Percentiles rank a stretch among this genome's conserved stretches.
phyloP scores from a whole-genome alignment of 352 stramenopile species.

The Phytophthora pluvialis region DNA sequence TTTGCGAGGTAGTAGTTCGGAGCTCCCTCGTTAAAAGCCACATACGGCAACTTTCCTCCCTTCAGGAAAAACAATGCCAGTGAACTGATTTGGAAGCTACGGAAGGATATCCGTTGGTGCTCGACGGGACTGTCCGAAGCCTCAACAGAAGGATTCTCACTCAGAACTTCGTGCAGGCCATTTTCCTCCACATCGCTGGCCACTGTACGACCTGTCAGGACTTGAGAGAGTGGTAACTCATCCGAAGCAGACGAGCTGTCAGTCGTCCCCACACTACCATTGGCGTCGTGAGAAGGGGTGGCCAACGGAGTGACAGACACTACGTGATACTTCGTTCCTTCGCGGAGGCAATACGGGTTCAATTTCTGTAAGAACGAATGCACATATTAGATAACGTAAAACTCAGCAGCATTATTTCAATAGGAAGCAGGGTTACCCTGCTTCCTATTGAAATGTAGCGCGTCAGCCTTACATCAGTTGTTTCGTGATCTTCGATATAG shows the following conservation, averaged over 20 bases:
- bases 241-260: conserved; percentile 47
- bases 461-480: conserved; percentile 45
- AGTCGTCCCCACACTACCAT: conserved; percentile 31
- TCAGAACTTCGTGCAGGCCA: conserved; percentile 33
- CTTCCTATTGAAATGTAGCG: background rate
- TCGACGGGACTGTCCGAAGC: conserved; percentile 31
- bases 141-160: conserved; percentile 17
- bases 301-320: conserved; percentile 72
- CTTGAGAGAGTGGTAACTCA: conserved; percentile 69
- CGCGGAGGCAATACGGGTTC: conserved; percentile 76
- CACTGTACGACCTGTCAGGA: conserved; percentile 56
- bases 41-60: conserved; percentile 75
- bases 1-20: conserved; percentile 83
- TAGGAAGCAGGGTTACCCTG: background rate
- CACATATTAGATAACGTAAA: conserved; percentile 6
- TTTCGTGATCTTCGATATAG: conserved; percentile 84
- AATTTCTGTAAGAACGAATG: conserved; percentile 30
- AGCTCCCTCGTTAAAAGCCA: conserved; percentile 83
- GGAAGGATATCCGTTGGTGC: conserved; percentile 81
- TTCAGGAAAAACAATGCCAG: conserved; percentile 83
- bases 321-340: conserved; percentile 78
- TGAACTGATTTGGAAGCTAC: conserved; percentile 84
- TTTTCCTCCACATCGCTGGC: conserved; percentile 37
- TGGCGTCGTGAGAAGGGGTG: conserved; percentile 47
- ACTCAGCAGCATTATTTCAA: background rate